Conservation (phyloP, 176 grass and related monocot genomes). For the Avena insularis region DNA sequence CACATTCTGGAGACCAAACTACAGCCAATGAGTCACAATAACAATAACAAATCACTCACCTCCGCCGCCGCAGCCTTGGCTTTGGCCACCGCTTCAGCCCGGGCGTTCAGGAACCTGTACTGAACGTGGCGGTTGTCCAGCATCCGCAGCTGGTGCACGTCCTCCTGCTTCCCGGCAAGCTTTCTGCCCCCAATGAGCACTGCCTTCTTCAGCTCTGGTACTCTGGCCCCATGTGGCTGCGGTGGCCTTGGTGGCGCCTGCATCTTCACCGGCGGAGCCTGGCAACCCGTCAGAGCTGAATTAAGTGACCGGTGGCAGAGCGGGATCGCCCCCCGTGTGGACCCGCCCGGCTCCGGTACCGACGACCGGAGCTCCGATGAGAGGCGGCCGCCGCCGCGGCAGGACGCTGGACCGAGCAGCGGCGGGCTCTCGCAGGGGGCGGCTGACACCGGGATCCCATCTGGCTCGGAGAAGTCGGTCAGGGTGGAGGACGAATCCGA, state of each 20-base stretch:
- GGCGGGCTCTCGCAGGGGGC: constrained; percentile 77
- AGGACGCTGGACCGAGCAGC: constrained; percentile 49
- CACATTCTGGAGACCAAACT: neutral
- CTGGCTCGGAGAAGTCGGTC: constrained; percentile 61
- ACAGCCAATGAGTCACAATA: neutral
- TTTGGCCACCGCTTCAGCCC: constrained; percentile 41
- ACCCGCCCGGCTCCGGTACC: constrained; percentile 60
- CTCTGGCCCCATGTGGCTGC: constrained; percentile 59
- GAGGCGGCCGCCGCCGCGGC: constrained; percentile 43
- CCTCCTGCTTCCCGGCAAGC: constrained; percentile 57
- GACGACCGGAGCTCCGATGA: constrained; percentile 74
- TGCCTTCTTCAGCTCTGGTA: constrained; percentile 56
- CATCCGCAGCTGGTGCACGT: constrained; percentile 73
- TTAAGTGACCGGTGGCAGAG: constrained; percentile 76
- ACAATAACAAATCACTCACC: constrained; percentile 52
- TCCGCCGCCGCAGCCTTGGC: constrained; percentile 54
- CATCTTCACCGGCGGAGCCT: constrained; percentile 31
- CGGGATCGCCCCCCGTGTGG: constrained; percentile 57
- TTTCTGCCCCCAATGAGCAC: constrained; percentile 45
- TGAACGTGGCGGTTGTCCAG: constrained; percentile 70
- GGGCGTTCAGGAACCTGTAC: constrained; percentile 72
- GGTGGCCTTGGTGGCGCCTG: constrained; percentile 56
- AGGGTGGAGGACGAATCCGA: constrained; percentile 54
- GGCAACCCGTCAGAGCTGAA: constrained; percentile 61
- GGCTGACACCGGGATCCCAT: constrained; percentile 23